Conservation (phyloP, 2,329 filamentous ascomycete genomes). For the Penicillium sp. region DNA sequence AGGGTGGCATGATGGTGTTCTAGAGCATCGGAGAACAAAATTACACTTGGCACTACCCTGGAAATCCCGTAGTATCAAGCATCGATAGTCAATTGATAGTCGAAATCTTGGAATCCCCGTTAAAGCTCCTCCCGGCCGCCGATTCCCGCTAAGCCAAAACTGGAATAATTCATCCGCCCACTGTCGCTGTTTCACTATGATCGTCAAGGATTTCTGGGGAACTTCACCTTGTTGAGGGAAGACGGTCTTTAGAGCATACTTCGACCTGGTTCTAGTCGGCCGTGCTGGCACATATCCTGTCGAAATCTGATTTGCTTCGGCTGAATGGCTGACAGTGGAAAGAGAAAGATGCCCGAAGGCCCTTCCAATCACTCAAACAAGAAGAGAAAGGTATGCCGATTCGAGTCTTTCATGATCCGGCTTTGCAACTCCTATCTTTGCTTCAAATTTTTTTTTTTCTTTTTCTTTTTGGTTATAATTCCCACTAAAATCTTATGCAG, state of each 20-base stretch:
- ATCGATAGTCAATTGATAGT: background rate
- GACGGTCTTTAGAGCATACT: background rate
- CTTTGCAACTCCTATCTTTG: background rate
- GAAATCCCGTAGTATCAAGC: background rate
- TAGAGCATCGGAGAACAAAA: background rate
- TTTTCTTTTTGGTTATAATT: background rate
- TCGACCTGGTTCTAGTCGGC: background rate
- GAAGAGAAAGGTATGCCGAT: constrained; percentile 38
- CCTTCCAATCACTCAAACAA: constrained; percentile 33
- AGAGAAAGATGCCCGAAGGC: constrained; percentile 38
- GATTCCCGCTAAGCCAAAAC: constrained; percentile 18
- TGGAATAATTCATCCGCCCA: constrained; percentile 15
- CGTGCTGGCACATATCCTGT: background rate
- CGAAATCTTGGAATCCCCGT: background rate
- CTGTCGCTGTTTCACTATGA: background rate
- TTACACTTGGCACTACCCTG: background rate
- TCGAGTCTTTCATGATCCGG: background rate
- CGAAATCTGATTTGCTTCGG: constrained; percentile 2
- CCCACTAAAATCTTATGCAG: constrained; percentile 26
- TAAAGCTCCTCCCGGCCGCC: background rate
- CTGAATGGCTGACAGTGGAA: constrained; percentile 35
- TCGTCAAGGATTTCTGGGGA: constrained; percentile 12
- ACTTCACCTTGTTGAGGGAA: constrained; percentile 13
- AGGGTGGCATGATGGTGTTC: background rate
- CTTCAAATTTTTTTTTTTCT: constrained; percentile 2